Evolutionary conservation across 1,284 basidiomycete genomes (phyloP).

Genomic region (Boletus sp.): DNA sequence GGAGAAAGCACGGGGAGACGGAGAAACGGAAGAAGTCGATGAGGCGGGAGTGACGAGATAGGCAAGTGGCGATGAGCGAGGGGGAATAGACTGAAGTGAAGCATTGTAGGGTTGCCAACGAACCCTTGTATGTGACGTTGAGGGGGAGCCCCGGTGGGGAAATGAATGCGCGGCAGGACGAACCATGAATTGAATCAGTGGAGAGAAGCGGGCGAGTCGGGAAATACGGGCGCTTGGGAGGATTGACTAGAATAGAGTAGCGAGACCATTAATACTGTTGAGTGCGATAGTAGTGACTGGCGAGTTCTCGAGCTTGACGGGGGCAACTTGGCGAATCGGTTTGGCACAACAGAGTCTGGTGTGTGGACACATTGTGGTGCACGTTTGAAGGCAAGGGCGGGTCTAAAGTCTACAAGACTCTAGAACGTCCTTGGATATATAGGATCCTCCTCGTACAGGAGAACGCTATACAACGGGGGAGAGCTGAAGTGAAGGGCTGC

Average conservation of each 20-base stretch:
- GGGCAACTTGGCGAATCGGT: conserved; percentile 22
- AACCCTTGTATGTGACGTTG: conserved; percentile 42
- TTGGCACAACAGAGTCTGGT: conserved; percentile 26
- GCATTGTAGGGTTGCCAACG: conserved; percentile 72
- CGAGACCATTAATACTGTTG: conserved; percentile 33
- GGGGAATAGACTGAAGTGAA: conserved; percentile 29
- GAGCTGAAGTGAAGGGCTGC: not conserved
- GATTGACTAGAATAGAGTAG: conserved; percentile 37
- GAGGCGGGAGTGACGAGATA: conserved; percentile 55
- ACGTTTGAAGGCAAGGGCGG: conserved; percentile 19
- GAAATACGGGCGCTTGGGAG: conserved; percentile 21
- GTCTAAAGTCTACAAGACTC: conserved; percentile 31
- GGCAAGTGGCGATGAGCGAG: conserved; percentile 41
- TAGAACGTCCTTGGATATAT: conserved; percentile 32
- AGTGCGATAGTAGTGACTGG: conserved; percentile 15
- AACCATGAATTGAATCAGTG: conserved; percentile 37
- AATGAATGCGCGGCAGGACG: conserved; percentile 58
- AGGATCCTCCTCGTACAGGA: conserved; percentile 20
- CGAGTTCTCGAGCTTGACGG: conserved; percentile 17
- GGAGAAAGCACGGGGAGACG: conserved; percentile 34
- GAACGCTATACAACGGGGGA: conserved; percentile 22
- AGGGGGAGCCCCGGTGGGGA: conserved; percentile 63
- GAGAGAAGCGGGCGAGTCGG: conserved; percentile 17
- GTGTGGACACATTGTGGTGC: conserved; percentile 38
- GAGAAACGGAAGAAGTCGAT: conserved; percentile 37